Base-by-base conservation (phyloP, 441 rosid species). In the Corymbia citriodora region DNA sequence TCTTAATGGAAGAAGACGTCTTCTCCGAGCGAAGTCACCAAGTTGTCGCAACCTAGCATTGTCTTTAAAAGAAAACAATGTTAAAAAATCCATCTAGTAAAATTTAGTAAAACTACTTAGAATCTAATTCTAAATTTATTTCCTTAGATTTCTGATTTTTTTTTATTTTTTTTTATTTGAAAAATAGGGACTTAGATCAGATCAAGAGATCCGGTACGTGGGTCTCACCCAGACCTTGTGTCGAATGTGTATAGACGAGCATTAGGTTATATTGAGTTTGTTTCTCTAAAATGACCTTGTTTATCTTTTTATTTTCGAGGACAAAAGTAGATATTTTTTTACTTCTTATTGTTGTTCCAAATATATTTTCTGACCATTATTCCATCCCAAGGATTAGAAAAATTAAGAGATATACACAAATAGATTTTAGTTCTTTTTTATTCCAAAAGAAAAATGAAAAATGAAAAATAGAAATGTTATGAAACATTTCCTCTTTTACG, bases 281-380 rank as follows among this genome's bases (percentile, higher is more conserved):
- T 57, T 57, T 57, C 13, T 57, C 29, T 0, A 23, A 4, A 57
- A 23, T 57, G 63, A 27, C 10, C 6, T 57, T 12, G 2, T 23
- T 21, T 57, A 21, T 57, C 63, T 6, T 57, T 57, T 23, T 10
- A 5, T 57, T 10, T 19, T 57, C 0, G 1, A 21, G 63, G 25
- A 57, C 3, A 57, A 57, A 57, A 57, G 10, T 10, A 4, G 7
- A 21, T 57, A 21, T 57, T 55, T 9, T 50, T 52, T 52, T 52
- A 17, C 4, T 19, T 21, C 0, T 3, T 55, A 19, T 21, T 21
- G 4, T 0, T 57, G 0, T 9, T 57, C 11, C 2, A 57, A 57
- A 57, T 57, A 5, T 57, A 57, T 57, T 9, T 11, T 21, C 0
- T 57, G 5, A 21, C 2, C 5, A 57, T 11, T 57, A 9, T 55